These are phyloP conservation scores for Periconia sp. DNA, from an alignment of 2,329 filamentous ascomycete genomes.

Conservation along the genomic window DNA sequence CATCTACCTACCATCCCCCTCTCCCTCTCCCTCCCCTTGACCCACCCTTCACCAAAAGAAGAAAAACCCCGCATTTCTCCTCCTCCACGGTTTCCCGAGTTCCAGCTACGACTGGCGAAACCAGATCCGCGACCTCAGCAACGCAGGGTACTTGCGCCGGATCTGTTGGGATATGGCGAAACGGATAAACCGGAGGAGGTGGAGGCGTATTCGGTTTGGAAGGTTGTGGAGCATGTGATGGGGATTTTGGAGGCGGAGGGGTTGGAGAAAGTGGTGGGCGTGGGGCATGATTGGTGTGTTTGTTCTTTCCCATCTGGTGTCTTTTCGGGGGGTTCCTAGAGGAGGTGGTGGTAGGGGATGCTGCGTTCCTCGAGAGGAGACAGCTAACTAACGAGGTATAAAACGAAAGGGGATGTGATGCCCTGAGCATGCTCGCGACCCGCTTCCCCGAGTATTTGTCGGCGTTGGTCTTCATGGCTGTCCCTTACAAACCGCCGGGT, in stretches of 20 bases:
- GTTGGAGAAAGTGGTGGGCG: conserved; percentile 2
- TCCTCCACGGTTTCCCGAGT: conserved; percentile 55
- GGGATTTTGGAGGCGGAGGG: conserved; percentile 7
- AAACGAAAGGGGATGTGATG: neutral
- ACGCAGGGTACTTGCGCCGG: conserved; percentile 42
- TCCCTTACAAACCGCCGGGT: conserved; percentile 1
- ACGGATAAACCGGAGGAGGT: conserved; percentile 42
- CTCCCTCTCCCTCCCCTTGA: too few species aligned
- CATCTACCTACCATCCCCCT: too few species aligned
- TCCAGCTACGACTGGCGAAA: conserved; percentile 46
- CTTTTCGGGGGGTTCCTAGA: too few species aligned
- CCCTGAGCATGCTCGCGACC: neutral
- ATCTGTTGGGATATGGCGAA: conserved; percentile 45
- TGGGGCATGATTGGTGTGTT: conserved; percentile 9
- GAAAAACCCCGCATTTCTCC: conserved; percentile 19
- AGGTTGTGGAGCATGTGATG: neutral
- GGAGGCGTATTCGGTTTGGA: conserved; percentile 6
- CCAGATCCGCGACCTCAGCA: conserved; percentile 42
- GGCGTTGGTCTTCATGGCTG: conserved; percentile 5
- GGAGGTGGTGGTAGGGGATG: too few species aligned
- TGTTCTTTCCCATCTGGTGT: conserved; percentile 1
- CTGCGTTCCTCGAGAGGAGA: too few species aligned
- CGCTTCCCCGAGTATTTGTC: conserved; percentile 2
- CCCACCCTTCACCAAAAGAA: too few species aligned
- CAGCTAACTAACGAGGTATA: too few species aligned